These are phyloP conservation scores for Aspergillus heteromorphus DNA, from an alignment of 495 filamentous ascomycete species.

Conservation along the genomic window DNA sequence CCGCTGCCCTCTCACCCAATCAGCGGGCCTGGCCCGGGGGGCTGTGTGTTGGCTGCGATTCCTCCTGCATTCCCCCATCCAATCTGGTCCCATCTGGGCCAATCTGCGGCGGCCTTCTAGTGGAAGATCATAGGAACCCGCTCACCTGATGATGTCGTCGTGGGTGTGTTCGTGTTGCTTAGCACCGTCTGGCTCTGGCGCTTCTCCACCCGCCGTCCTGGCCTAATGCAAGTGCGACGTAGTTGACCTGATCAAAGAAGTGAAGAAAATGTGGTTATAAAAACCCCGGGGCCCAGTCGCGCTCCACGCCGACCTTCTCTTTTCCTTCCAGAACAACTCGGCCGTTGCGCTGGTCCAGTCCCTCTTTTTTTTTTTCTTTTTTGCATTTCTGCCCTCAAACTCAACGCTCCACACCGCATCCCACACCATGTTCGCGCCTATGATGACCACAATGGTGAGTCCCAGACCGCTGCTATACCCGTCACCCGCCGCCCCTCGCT, in stretches of 20 bases:
- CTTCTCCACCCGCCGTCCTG: constrained; percentile 6
- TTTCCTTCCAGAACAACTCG: not conserved
- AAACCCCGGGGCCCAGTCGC: constrained; percentile 1
- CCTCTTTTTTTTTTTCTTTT: not conserved
- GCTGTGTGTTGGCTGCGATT: constrained; percentile 13
- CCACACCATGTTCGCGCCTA: not conserved
- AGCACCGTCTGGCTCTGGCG: constrained; percentile 2
- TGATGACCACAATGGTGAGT: constrained; percentile 2
- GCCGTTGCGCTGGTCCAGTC: not conserved
- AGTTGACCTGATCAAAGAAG: constrained; percentile 9
- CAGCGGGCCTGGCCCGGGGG: constrained; percentile 4
- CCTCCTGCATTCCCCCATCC: constrained; percentile 9
- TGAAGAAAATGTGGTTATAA: constrained; percentile 2
- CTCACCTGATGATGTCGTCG: constrained; percentile 22
- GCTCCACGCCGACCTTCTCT: not conserved
- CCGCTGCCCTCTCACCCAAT: constrained; percentile 7
- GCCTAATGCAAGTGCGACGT: constrained; percentile 20
- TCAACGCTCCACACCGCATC: not conserved
- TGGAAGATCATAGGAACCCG: constrained; percentile 7
- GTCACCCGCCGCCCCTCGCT: not conserved
- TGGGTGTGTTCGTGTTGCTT: constrained; percentile 18
- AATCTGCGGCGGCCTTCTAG: constrained; percentile 5
- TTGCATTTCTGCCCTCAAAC: not conserved
- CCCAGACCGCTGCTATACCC: not conserved
- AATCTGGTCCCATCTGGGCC: too few relatives aligned